Base-by-base conservation (phyloP, 2,329 filamentous ascomycete genomes). In the Penicillium freii region DNA sequence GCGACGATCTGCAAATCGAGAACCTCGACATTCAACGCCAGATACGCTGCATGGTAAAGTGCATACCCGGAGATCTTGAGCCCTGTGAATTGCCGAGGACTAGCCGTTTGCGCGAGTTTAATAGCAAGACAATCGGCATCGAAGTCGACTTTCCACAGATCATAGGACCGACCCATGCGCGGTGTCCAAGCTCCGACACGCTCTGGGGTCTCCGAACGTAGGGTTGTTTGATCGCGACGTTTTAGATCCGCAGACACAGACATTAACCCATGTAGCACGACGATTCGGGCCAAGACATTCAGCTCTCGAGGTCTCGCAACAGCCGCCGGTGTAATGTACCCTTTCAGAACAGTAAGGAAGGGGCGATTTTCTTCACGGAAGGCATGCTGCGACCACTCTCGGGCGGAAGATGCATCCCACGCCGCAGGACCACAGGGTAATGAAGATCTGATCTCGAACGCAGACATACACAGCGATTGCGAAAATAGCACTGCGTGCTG, bases 391-490 rank as follows among this genome's bases (percentile, higher is more conserved):
- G 74, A 73, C 83, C 84, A 84, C 36, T 79, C 76, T 7, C 77
- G 73, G 0, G 83, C 78, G 0, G 81, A 79, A 1, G 76, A 69
- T 2, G 85, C 83, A 66, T 87, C 84, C 84, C 85, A 88, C 0
- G 81, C 63, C 0, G 74, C 67, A 49, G 84, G 77, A 40, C 79
- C 76, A 63, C 82, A 86, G 0, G 84, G 85, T 2, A 87, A 68
- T 2, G 78, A 76, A 0, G 84, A 78, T 0, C 83, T 79, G 1
- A 88, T 76, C 63, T 87, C 84, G 49, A 87, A 87, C 0, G 84
- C 82, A 1, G 83, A 87, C 84, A 87, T 87, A 70, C 84, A 87
- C 0, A 87, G 77, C 5, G 82, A 85, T 65, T 87, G 84, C n/a
- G 83, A 86, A 67, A 87, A 87, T 0, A 87, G 74, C 0, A 87